These are phyloP conservation scores for Aspergillus niger DNA, from an alignment of 2,329 filamentous ascomycete species.

Conservation along the genomic window DNA sequence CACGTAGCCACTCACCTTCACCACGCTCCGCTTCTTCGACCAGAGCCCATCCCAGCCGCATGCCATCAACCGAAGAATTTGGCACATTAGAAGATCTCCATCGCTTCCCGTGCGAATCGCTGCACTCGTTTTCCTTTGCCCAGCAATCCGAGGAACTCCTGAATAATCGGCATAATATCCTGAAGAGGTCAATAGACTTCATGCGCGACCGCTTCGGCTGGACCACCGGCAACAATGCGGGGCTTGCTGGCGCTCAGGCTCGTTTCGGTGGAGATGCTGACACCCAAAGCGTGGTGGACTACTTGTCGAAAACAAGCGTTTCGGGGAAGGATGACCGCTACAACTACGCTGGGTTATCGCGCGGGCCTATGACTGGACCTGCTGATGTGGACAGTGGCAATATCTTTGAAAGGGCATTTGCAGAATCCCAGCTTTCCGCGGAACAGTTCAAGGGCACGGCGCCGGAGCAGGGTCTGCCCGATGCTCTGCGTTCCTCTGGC, in stretches of 20 bases:
- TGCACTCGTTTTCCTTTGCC: constrained; percentile 98
- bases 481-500: constrained; percentile 31
- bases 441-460: constrained; percentile 22
- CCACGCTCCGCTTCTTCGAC: constrained; percentile 64
- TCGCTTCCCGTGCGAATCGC: constrained; percentile 89
- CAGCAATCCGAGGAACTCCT: constrained; percentile 91
- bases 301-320: constrained; percentile 78
- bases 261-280: constrained; percentile 80
- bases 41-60: constrained; percentile 54
- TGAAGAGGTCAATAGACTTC: constrained; percentile 93
- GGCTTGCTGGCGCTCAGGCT: constrained; percentile 80
- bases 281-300: constrained; percentile 85
- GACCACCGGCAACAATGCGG: constrained; percentile 68
- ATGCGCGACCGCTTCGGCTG: constrained; percentile 91
- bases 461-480: constrained; percentile 26
- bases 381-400: constrained; percentile 73
- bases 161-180: constrained; percentile 85
- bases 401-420: constrained; percentile 81
- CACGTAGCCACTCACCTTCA: constrained; percentile 70
- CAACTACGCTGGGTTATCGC: constrained; percentile 48
- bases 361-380: constrained; percentile 77
- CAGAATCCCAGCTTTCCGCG: constrained; percentile 39
- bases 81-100: constrained; percentile 81
- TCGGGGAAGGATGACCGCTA: constrained; percentile 61
- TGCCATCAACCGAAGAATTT: constrained; percentile 66